phyloP scores from a whole-genome alignment of 2,329 filamentous ascomycete species.

The Claviceps humidiphila region DNA sequence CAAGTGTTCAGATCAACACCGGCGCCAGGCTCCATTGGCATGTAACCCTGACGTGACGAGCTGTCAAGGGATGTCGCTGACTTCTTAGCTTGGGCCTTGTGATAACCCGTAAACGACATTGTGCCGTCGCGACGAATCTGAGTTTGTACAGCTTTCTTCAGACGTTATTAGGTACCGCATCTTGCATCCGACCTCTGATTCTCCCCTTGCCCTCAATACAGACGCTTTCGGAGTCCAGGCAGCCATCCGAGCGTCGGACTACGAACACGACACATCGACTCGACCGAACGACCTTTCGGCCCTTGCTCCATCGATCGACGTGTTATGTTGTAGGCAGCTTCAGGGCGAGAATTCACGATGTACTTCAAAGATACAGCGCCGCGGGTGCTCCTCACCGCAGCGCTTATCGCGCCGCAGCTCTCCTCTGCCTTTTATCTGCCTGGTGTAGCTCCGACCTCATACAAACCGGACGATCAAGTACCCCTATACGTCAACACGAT shows the following conservation, averaged over 20 bases:
- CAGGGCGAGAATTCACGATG: conserved; percentile 21
- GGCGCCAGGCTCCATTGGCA: not conserved
- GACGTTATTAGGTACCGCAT: not conserved
- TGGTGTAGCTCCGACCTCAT: conserved; percentile 87
- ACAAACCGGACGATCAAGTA: conserved; percentile 65
- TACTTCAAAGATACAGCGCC: conserved; percentile 31
- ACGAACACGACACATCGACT: not conserved
- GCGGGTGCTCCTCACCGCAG: conserved; percentile 35
- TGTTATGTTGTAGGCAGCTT: conserved; percentile 1
- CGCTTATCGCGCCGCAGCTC: conserved; percentile 39
- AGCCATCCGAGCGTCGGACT: not conserved
- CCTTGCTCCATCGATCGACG: not conserved
- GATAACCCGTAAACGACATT: not conserved
- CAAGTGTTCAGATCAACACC: conserved; percentile 1
- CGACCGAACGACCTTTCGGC: not conserved
- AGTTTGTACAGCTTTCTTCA: not conserved
- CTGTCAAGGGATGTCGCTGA: not conserved
- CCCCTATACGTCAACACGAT: conserved; percentile 88
- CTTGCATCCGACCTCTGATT: not conserved
- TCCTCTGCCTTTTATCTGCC: conserved; percentile 83
- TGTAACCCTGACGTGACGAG: not conserved
- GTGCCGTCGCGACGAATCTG: not conserved
- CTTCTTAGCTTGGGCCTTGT: not conserved
- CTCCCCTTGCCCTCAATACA: not conserved
- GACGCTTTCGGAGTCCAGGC: not conserved